These are phyloP conservation scores for Luzula sylvatica DNA, from an alignment of 176 grass and related monocot genomes.

Conservation along the genomic window DNA sequence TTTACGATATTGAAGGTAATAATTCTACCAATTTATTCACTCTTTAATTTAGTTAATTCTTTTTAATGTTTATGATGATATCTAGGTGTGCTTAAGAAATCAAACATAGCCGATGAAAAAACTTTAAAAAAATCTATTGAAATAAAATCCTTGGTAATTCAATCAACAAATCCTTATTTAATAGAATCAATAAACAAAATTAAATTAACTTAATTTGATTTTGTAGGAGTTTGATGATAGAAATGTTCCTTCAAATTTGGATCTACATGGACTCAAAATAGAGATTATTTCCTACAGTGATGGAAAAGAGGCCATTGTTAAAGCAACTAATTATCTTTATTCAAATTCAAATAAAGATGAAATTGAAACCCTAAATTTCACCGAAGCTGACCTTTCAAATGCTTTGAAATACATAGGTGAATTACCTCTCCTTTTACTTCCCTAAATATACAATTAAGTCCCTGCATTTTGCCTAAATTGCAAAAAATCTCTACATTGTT, in stretches of 20 bases:
- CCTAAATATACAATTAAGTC: not conserved
- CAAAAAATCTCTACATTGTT: too few species aligned
- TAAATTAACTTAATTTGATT: constrained; percentile 19
- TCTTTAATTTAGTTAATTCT: constrained; percentile 10
- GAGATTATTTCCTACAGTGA: constrained; percentile 63
- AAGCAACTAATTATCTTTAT: constrained; percentile 81
- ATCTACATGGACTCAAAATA: too few species aligned
- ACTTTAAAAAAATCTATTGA: constrained; percentile 21
- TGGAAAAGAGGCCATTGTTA: constrained; percentile 82
- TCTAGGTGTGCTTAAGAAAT: constrained; percentile 74
- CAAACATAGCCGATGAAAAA: constrained; percentile 32
- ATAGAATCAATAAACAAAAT: constrained; percentile 13
- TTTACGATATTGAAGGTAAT: constrained; percentile 87
- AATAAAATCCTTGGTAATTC: constrained; percentile 35
- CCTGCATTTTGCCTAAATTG: too few species aligned
- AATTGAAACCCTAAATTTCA: constrained; percentile 40
- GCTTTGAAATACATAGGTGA: constrained; percentile 65
- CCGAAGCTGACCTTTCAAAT: constrained; percentile 50
- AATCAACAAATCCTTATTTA: constrained; percentile 11
- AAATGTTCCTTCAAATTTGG: too few species aligned
- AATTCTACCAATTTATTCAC: not conserved
- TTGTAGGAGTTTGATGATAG: constrained; percentile 47
- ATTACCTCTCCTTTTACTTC: not conserved
- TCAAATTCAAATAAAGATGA: constrained; percentile 29
- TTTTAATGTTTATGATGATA: not conserved